Conservation (phyloP, 257 asterid species). For the Gentiana dahurica region DNA sequence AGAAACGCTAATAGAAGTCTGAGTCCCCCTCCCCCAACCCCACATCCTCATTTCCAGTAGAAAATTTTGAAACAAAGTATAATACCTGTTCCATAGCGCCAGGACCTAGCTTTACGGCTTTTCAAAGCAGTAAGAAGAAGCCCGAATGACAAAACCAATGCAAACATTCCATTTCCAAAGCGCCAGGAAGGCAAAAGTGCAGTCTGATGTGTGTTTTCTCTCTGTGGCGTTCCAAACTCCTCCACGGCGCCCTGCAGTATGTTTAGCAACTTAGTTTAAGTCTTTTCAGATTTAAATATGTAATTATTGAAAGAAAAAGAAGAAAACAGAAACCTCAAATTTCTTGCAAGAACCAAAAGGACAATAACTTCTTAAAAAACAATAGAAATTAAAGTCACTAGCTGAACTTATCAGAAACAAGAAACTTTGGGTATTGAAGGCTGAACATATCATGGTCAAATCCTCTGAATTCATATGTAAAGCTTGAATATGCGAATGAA, state of each 20-base stretch:
- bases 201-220: constrained; percentile 47
- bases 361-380: too few species aligned
- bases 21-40: background rate
- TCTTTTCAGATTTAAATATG: background rate
- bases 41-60: background rate
- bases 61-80: background rate
- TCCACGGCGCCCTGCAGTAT: constrained; percentile 72
- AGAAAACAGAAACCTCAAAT: background rate
- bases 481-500: too few species aligned
- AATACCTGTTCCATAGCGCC: constrained; percentile 95
- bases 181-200: constrained; percentile 77
- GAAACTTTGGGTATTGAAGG: too few species aligned
- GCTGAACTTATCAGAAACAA: too few species aligned
- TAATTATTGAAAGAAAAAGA: background rate
- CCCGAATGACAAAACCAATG: constrained; percentile 81
- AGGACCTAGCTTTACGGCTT: constrained; percentile 89
- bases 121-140: constrained; percentile 75
- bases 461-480: too few species aligned
- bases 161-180: constrained; percentile 96
- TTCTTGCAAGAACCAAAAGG: too few species aligned
- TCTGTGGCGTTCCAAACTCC: constrained; percentile 76
- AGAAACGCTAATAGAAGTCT: background rate
- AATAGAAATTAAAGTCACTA: too few species aligned
- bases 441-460: too few species aligned
- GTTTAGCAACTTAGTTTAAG: background rate